These are phyloP conservation scores for Ajuga chamaepitys DNA, from an alignment of 257 asterid species.

Conservation along the genomic window DNA sequence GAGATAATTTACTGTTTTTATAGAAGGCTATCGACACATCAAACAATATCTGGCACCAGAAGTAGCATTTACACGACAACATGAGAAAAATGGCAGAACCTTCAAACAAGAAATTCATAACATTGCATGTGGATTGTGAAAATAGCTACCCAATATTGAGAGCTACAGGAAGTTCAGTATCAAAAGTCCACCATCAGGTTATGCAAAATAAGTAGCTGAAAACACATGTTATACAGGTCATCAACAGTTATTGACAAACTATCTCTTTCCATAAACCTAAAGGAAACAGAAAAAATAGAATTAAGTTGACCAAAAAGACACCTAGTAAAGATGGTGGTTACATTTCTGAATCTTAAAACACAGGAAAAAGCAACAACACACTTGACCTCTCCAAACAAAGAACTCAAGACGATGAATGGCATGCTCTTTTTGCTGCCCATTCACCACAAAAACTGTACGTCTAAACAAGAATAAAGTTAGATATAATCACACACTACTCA, in stretches of 20 bases:
- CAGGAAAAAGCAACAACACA: slow-evolving; percentile 7
- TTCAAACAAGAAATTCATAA: neutral
- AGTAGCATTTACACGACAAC: no score
- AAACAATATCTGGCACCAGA: no score
- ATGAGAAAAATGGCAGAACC: no score
- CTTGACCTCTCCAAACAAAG: slow-evolving; percentile 3
- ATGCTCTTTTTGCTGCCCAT: slow-evolving; percentile 23
- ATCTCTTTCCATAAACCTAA: neutral
- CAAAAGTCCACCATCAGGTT: slow-evolving; percentile 5
- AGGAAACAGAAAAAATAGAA: neutral
- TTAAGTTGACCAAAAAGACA: neutral
- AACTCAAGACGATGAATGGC: slow-evolving; percentile 18
- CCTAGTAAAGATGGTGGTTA: slow-evolving; percentile 15
- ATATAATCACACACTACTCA: slow-evolving; percentile 28
- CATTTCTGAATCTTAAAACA: slow-evolving; percentile 9
- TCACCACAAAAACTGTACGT: slow-evolving; percentile 18
- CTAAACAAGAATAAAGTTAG: slow-evolving; percentile 18
- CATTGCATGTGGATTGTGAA: neutral
- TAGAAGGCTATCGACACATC: no score
- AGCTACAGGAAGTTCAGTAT: neutral
- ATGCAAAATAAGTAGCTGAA: slow-evolving; percentile 7
- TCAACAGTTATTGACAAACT: neutral
- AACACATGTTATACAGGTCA: neutral
- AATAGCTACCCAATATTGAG: neutral
- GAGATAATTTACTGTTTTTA: no score